phyloP scores from a whole-genome alignment of 73 alveolate species.

The Breviolum minutum region DNA sequence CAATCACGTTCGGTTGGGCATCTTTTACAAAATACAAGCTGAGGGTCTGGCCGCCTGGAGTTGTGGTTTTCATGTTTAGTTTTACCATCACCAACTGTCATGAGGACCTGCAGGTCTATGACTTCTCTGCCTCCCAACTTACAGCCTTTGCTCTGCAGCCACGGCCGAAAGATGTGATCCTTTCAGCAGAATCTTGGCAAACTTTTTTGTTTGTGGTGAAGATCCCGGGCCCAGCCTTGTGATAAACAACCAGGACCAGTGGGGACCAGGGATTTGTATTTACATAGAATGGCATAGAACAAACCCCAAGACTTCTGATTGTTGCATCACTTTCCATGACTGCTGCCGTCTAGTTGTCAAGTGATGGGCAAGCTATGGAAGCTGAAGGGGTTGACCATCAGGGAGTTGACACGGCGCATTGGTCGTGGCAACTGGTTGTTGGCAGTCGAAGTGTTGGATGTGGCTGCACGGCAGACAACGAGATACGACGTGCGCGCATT shows the following conservation, averaged over 20 bases:
- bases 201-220: too few species aligned
- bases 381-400: background rate
- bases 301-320: too few species aligned
- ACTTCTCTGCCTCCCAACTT: conserved; percentile 10
- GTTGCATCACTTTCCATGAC: too few species aligned
- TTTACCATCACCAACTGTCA: too few species aligned
- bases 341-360: background rate
- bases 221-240: background rate
- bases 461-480: background rate
- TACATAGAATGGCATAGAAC: too few species aligned
- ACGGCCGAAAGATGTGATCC: background rate
- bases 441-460: background rate
- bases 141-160: conserved; percentile 28
- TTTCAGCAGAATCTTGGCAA: conserved; percentile 1
- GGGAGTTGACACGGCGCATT: conserved; percentile 11
- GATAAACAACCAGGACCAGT: background rate
- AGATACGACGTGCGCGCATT: conserved; percentile 33
- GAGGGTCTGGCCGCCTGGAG: too few species aligned
- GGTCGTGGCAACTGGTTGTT: conserved; percentile 20
- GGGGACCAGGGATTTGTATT: background rate
- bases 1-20: too few species aligned
- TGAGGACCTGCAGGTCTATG: conserved; percentile 3
- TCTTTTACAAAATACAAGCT: too few species aligned
- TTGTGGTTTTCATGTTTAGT: too few species aligned
- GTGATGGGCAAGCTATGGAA: background rate